These are phyloP conservation scores for Mucuna pruriens DNA, from an alignment of 306 rosid species.

Conservation along the genomic window DNA sequence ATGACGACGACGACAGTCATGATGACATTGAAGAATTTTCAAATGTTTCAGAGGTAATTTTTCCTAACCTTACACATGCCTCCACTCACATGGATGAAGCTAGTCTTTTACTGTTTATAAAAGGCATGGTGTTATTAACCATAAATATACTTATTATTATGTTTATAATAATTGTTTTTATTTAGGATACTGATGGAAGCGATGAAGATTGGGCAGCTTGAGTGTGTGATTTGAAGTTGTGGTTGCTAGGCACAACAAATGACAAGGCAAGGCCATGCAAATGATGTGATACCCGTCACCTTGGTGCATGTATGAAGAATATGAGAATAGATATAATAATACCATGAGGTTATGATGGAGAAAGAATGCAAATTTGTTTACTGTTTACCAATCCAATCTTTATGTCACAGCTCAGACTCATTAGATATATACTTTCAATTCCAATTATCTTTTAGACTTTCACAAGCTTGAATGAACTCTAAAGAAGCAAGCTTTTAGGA, in stretches of 20 bases:
- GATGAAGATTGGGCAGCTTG: slow-evolving; percentile 81
- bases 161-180: slow-evolving; percentile 5
- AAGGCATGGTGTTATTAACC: slow-evolving; percentile 10
- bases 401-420: not conserved
- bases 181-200: slow-evolving; percentile 57
- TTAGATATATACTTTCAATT: not conserved
- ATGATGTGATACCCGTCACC: not conserved
- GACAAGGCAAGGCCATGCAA: not conserved
- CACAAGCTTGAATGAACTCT: not conserved
- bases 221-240: slow-evolving; percentile 35
- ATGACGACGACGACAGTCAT: slow-evolving; percentile 17
- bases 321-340: not conserved
- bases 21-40: slow-evolving; percentile 51
- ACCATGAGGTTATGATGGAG: not conserved
- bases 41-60: slow-evolving; percentile 50
- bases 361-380: not conserved
- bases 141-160: slow-evolving; percentile 5
- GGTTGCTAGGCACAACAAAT: slow-evolving; percentile 17
- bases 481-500: not conserved
- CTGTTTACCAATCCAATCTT: not conserved
- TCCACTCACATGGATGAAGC: slow-evolving; percentile 2
- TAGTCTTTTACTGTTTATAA: not conserved
- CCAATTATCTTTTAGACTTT: not conserved
- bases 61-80: slow-evolving; percentile 2
- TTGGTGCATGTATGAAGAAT: slow-evolving; percentile 5